Evolutionary conservation across 106 monocot species (phyloP).

Genomic region (Iris macrosiphon): DNA sequence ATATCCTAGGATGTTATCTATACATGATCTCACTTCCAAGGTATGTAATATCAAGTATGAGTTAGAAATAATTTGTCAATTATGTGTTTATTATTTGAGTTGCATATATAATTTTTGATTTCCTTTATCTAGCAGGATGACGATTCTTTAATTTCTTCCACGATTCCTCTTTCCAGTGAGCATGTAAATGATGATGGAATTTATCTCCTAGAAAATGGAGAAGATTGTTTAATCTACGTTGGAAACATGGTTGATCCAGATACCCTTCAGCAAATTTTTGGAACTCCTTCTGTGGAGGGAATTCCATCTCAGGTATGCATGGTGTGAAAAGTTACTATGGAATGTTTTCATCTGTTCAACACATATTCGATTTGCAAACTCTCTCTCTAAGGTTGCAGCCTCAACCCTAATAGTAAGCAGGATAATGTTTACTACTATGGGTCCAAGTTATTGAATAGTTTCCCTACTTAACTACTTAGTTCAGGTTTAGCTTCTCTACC

Average conservation of each 20-base stretch:
- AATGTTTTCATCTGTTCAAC: too few relatives aligned
- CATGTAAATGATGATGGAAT: slow-evolving; percentile 85
- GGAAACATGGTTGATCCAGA: slow-evolving; percentile 61
- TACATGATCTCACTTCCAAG: slow-evolving; percentile 68
- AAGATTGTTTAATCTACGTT: slow-evolving; percentile 88
- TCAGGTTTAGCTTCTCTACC: too few relatives aligned
- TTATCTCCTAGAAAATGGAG: slow-evolving; percentile 97
- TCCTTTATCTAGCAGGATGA: slow-evolving; percentile 39
- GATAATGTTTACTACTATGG: too few relatives aligned
- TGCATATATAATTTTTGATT: neutral
- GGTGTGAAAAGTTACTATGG: too few relatives aligned
- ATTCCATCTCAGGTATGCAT: slow-evolving; percentile 64
- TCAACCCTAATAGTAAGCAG: too few relatives aligned
- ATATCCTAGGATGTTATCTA: slow-evolving; percentile 87
- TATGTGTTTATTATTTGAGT: neutral
- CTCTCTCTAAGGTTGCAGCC: too few relatives aligned
- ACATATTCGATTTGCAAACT: too few relatives aligned
- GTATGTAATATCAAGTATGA: slow-evolving; percentile 18
- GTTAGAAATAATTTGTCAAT: neutral
- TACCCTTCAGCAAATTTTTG: slow-evolving; percentile 77
- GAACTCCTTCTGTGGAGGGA: slow-evolving; percentile 56
- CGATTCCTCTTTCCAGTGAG: slow-evolving; percentile 81
- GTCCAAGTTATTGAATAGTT: too few relatives aligned
- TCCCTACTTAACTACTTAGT: too few relatives aligned
- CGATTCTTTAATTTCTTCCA: slow-evolving; percentile 42